phyloP scores from a whole-genome alignment of 208 protist species.

The Leptomonas pyrrhocoris region DNA sequence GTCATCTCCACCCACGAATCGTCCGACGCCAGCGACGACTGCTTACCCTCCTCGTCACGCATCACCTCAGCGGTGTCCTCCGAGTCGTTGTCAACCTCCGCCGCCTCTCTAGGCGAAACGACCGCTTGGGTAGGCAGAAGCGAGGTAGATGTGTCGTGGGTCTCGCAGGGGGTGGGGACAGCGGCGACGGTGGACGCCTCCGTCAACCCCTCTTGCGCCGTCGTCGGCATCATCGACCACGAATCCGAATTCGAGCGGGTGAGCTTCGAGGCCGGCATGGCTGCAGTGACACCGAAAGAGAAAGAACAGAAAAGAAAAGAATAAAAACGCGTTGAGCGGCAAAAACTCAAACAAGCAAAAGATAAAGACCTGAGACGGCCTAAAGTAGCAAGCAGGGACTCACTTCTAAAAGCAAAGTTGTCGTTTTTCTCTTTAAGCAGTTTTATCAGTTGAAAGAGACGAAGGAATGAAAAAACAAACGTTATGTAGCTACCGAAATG shows the following conservation, averaged over 20 bases:
- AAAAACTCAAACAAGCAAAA: too few relatives aligned
- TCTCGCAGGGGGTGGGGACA: not conserved
- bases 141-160: not conserved
- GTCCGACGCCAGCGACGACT: slow-evolving; percentile 2
- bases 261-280: slow-evolving; percentile 16
- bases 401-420: too few relatives aligned
- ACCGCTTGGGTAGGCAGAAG: too few relatives aligned
- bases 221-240: slow-evolving; percentile 16
- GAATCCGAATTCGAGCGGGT: slow-evolving; percentile 11
- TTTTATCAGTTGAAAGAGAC: too few relatives aligned
- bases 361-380: too few relatives aligned
- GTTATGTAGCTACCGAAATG: too few relatives aligned
- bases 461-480: too few relatives aligned
- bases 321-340: not conserved
- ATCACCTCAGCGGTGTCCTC: not conserved
- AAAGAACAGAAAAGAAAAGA: not conserved
- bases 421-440: too few relatives aligned
- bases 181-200: not conserved
- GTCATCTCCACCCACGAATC: slow-evolving; percentile 36
- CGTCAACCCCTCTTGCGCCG: not conserved
- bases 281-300: not conserved
- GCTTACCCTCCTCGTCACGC: not conserved
- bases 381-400: too few relatives aligned
- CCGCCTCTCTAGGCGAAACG: not conserved
- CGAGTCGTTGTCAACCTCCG: not conserved